Percentiles rank a stretch among this genome's conserved stretches.
Conservation (phyloP, 805 yeast genomes). For the Starmerella potacharoeniae region DNA sequence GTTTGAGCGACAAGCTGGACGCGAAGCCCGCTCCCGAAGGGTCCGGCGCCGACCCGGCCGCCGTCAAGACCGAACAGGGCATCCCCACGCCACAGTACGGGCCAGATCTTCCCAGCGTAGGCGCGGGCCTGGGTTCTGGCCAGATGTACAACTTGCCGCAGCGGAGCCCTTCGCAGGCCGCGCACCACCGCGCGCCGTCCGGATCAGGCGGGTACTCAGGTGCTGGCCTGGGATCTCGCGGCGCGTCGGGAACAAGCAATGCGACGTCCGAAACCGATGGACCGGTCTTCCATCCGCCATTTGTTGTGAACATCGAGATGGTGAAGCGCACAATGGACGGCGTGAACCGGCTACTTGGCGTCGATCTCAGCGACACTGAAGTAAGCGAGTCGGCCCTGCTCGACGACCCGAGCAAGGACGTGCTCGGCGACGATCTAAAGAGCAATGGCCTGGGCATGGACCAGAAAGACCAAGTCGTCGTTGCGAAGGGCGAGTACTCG, state of each 20-base stretch:
- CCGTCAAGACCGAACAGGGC: background rate
- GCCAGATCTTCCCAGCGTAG: background rate
- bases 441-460: background rate
- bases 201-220: background rate
- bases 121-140: background rate
- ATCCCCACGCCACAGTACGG: background rate
- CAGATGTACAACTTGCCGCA: background rate
- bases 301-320: constrained; percentile 15
- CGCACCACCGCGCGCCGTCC: background rate
- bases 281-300: constrained; percentile 9
- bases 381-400: constrained; percentile 18
- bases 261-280: background rate
- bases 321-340: constrained; percentile 19
- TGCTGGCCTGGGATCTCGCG: background rate
- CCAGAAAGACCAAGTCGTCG: background rate
- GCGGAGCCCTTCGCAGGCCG: background rate
- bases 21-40: background rate
- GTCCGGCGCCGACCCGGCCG: background rate
- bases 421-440: background rate
- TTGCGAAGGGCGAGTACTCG: constrained; percentile 21
- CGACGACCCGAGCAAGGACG: constrained; percentile 4
- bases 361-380: constrained; percentile 21
- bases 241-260: background rate
- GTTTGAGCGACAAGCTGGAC: background rate
- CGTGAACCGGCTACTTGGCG: constrained; percentile 20